A percentile compares a stretch with the other conserved stretches of the same genome.
phyloP scores from a whole-genome alignment of 208 protist species.

The Tetramitus jugosus region DNA sequence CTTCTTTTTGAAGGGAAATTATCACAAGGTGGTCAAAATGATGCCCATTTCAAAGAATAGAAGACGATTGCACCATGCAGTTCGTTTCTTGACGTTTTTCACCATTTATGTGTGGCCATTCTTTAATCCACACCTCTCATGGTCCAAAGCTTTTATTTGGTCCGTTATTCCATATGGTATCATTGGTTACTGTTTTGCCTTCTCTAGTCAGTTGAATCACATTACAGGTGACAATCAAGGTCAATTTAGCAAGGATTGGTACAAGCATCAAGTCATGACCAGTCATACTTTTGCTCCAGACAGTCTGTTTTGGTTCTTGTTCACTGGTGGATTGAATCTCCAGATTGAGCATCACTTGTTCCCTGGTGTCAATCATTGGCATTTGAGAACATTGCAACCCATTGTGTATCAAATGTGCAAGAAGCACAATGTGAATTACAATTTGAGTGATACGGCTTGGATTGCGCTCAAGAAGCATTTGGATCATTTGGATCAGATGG shows the following conservation, averaged over 20 bases:
- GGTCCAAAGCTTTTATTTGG: neutral
- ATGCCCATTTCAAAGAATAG: neutral
- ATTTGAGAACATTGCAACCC: conserved; percentile 60
- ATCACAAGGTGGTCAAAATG: neutral
- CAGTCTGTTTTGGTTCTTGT: conserved; percentile 53
- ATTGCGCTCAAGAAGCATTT: neutral
- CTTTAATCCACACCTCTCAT: neutral
- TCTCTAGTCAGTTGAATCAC: neutral
- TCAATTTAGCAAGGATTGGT: neutral
- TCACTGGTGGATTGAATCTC: conserved; percentile 65
- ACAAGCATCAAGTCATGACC: neutral
- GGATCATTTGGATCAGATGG: neutral
- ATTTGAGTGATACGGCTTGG: neutral
- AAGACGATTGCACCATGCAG: neutral
- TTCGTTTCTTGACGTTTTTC: neutral
- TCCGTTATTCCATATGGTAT: neutral
- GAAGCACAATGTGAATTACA: conserved; percentile 54
- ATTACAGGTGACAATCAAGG: neutral
- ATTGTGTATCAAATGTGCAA: conserved; percentile 57
- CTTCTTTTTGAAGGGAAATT: neutral
- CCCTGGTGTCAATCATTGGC: conserved; percentile 63
- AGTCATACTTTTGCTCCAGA: neutral
- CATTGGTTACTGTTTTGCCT: neutral
- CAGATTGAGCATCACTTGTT: conserved; percentile 77
- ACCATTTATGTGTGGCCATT: neutral